Evolutionary conservation across 805 yeast genomes (phyloP).

Genomic region (Candida arabinofermentans): DNA sequence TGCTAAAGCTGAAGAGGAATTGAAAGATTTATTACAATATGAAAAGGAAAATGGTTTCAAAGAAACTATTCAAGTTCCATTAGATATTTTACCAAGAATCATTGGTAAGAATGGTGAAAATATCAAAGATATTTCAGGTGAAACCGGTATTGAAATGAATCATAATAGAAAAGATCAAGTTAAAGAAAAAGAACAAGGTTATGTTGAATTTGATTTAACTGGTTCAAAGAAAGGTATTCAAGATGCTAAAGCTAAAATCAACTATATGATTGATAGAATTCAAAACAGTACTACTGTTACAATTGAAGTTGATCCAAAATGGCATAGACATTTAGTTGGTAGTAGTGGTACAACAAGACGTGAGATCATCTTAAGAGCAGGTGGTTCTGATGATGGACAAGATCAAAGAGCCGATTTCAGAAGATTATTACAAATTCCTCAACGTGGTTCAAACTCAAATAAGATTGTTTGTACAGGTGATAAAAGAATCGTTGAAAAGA

Average conservation of each 20-base stretch:
- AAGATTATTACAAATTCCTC: slow-evolving; percentile 66
- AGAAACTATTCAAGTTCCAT: slow-evolving; percentile 61
- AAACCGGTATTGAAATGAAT: slow-evolving; percentile 55
- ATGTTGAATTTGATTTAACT: slow-evolving; percentile 61
- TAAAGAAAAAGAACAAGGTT: slow-evolving; percentile 43
- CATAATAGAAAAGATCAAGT: slow-evolving; percentile 38
- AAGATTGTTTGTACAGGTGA: slow-evolving; percentile 71
- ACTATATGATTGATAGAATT: slow-evolving; percentile 58
- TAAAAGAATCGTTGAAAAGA: slow-evolving; percentile 63
- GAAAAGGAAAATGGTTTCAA: slow-evolving; percentile 83
- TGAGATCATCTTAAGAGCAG: slow-evolving; percentile 74
- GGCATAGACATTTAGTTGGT: slow-evolving; percentile 75
- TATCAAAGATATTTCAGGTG: slow-evolving; percentile 75
- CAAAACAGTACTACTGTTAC: slow-evolving; percentile 57
- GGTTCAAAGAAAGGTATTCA: slow-evolving; percentile 77
- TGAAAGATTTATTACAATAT: slow-evolving; percentile 76
- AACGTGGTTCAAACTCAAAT: slow-evolving; percentile 53
- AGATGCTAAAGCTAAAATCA: slow-evolving; percentile 63
- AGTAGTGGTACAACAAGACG: slow-evolving; percentile 69
- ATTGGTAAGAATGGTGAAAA: slow-evolving; percentile 88
- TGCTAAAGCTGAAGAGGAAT: slow-evolving; percentile 74
- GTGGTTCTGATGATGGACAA: slow-evolving; percentile 46
- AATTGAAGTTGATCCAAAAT: slow-evolving; percentile 66
- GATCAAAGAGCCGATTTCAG: slow-evolving; percentile 42
- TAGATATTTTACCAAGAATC: slow-evolving; percentile 71